A percentile compares a stretch with the other conserved stretches of the same genome.
Conservation (phyloP, 768 basidiomycete genomes). For the Boletus pseudo-olivaceus region DNA sequence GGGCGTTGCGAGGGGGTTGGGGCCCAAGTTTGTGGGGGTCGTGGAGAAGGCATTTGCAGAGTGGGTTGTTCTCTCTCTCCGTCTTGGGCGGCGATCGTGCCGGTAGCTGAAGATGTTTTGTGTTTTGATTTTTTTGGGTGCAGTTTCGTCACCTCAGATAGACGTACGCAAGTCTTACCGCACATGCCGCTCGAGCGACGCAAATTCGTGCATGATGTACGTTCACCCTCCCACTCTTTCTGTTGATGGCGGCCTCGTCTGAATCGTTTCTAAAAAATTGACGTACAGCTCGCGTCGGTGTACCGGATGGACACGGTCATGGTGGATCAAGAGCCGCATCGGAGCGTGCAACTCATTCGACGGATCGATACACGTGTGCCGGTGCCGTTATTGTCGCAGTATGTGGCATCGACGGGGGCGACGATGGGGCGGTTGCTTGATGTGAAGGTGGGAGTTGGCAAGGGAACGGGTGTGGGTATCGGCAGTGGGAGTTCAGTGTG, state of each 20-base stretch:
- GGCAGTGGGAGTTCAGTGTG: background rate
- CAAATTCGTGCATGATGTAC: slow-evolving; percentile 77
- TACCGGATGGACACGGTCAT: slow-evolving; percentile 84
- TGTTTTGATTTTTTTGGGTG: too few species aligned
- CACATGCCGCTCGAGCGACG: slow-evolving; percentile 77
- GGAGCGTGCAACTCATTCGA: slow-evolving; percentile 79
- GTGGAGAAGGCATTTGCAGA: slow-evolving; percentile 84
- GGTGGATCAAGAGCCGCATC: slow-evolving; percentile 88
- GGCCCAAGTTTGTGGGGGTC: slow-evolving; percentile 60
- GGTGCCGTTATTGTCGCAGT: slow-evolving; percentile 59
- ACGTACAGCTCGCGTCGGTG: slow-evolving; percentile 58
- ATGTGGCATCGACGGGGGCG: slow-evolving; percentile 27
- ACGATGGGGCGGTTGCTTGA: slow-evolving; percentile 62
- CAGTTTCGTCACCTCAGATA: slow-evolving; percentile 69
- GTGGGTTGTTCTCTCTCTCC: slow-evolving; percentile 40
- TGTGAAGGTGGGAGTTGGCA: slow-evolving; percentile 35
- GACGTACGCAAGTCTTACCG: slow-evolving; percentile 68
- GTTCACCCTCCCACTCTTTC: slow-evolving; percentile 19
- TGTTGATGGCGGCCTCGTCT: background rate
- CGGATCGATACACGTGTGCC: slow-evolving; percentile 83
- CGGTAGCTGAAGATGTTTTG: background rate
- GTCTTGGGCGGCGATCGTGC: too few species aligned
- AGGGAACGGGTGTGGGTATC: background rate
- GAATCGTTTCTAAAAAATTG: background rate
- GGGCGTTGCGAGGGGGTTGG: slow-evolving; percentile 45